phyloP scores from a whole-genome alignment of 2,329 filamentous ascomycete species.

The Botryotinia globosa region DNA sequence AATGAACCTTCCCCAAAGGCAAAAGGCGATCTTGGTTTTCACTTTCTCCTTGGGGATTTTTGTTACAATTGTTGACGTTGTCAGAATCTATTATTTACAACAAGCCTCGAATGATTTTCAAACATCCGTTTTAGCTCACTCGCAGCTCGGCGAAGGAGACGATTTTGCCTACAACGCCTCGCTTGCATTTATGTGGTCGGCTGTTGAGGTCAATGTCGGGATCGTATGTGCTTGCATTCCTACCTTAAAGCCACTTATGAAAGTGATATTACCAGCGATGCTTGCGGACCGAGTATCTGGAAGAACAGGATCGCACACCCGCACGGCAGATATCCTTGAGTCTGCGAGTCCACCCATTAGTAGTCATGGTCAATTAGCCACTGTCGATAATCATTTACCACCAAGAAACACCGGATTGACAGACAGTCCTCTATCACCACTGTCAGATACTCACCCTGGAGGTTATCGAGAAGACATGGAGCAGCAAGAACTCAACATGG shows the following conservation, averaged over 20 bases:
- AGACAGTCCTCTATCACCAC: constrained; percentile 16
- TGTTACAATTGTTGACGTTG: constrained; percentile 81
- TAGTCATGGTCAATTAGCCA: not conserved
- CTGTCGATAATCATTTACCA: not conserved
- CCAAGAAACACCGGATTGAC: constrained; percentile 1
- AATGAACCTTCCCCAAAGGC: constrained; percentile 79
- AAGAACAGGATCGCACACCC: not conserved
- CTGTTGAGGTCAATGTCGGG: constrained; percentile 85
- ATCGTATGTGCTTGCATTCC: constrained; percentile 93
- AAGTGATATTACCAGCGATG: constrained; percentile 41
- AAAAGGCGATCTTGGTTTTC: constrained; percentile 82
- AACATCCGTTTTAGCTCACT: constrained; percentile 11
- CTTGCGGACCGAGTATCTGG: constrained; percentile 28
- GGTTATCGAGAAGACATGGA: constrained; percentile 22
- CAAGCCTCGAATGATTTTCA: constrained; percentile 36
- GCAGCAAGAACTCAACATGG: constrained; percentile 30
- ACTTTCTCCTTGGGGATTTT: constrained; percentile 88
- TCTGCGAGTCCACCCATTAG: constrained; percentile 28
- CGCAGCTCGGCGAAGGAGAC: constrained; percentile 46
- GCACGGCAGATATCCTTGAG: constrained; percentile 18
- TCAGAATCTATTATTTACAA: constrained; percentile 87
- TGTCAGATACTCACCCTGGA: constrained; percentile 20
- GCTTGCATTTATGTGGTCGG: constrained; percentile 88
- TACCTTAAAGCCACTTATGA: constrained; percentile 80
- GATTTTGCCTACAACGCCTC: constrained; percentile 73